phyloP scores from a whole-genome alignment of 2,329 filamentous ascomycete genomes.

The Sporothrix euskadiensis region DNA sequence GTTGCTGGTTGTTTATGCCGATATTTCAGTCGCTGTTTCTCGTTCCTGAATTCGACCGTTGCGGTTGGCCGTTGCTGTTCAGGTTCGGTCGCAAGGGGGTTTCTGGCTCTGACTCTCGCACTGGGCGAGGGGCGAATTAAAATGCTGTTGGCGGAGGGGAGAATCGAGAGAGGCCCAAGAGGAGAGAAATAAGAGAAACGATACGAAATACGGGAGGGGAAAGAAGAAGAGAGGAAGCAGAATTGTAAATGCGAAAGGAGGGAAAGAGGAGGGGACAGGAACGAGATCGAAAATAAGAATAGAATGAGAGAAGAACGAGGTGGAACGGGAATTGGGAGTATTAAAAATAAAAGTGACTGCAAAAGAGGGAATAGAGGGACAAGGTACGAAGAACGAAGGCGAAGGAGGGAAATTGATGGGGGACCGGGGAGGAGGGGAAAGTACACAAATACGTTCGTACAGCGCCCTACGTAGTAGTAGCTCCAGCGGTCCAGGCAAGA shows the following conservation, averaged over 20 bases:
- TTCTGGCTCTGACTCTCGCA: background rate
- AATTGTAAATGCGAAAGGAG: constrained; percentile 10
- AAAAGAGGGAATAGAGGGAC: constrained; percentile 7
- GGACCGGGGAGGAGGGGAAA: background rate
- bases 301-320: constrained; percentile 21
- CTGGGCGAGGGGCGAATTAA: constrained; percentile 7
- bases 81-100: constrained; percentile 17
- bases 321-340: constrained; percentile 26
- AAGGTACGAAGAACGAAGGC: background rate
- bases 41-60: background rate
- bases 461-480: constrained; percentile 1
- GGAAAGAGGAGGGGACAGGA: constrained; percentile 6
- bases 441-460: background rate
- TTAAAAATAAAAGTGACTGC: constrained; percentile 5
- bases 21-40: background rate
- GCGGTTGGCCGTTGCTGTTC: background rate
- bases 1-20: background rate
- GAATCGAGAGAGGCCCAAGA: constrained; percentile 15
- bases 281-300: constrained; percentile 11
- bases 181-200: constrained; percentile 10
- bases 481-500: background rate
- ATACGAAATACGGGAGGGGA: background rate
- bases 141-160: background rate
- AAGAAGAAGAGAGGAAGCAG: background rate
- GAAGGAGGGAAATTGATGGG: background rate